Conservation (phyloP, 164 flowering plant genomes). For the Tetracentron sinense region DNA sequence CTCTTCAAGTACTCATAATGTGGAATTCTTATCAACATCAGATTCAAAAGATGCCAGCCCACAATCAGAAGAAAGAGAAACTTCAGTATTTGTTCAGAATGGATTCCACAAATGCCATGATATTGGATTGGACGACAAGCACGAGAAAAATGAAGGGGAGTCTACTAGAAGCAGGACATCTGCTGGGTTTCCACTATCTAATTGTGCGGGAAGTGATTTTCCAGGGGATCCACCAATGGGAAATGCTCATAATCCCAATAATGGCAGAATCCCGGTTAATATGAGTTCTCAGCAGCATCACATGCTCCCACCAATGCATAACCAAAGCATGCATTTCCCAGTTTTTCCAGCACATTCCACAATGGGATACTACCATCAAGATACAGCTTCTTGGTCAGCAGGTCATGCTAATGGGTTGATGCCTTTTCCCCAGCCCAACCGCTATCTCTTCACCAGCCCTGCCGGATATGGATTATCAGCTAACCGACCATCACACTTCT, state of each 20-base stretch:
- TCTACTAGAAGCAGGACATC: constrained; percentile 15
- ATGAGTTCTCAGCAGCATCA: constrained; percentile 40
- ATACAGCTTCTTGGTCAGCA: constrained; percentile 64
- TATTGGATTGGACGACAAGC: constrained; percentile 27
- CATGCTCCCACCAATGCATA: constrained; percentile 39
- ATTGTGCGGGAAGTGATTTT: constrained; percentile 15
- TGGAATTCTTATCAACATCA: constrained; percentile 60
- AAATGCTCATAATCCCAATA: constrained; percentile 22
- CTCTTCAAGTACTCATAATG: constrained; percentile 52
- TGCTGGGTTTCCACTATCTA: constrained; percentile 15
- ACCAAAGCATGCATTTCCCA: constrained; percentile 51
- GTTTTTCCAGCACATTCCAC: constrained; percentile 59
- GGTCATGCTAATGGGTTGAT: constrained; percentile 60
- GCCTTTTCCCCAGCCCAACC: constrained; percentile 56
- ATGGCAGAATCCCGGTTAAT: constrained; percentile 25
- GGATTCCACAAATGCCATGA: constrained; percentile 28
- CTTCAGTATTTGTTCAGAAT: constrained; percentile 24
- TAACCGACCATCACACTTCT: constrained; percentile 52
- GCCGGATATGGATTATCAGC: constrained; percentile 49
- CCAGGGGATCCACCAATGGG: constrained; percentile 17
- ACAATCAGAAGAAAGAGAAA: constrained; percentile 60
- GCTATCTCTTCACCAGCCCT: constrained; percentile 50
- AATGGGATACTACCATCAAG: constrained; percentile 75
- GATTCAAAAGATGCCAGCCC: constrained; percentile 78
- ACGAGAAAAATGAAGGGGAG: constrained; percentile 22